Evolutionary conservation across 2,329 filamentous ascomycete genomes (phyloP), one percentile per base, ranked within the genome.

Genomic region (Arthrobotrys megalospora): DNA sequence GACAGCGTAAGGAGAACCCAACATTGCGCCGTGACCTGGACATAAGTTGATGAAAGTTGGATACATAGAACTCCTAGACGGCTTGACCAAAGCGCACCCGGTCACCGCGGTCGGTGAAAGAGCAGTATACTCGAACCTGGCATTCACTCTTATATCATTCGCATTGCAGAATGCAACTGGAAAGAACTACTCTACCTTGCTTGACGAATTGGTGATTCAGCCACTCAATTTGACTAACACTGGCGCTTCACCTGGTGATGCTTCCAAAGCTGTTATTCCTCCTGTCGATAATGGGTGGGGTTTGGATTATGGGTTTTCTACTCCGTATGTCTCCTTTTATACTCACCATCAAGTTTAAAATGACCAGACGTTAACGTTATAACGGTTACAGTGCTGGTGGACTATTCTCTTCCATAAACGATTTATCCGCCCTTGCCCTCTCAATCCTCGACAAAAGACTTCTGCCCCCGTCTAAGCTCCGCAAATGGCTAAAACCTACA

Each of bases 51-150:
- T 24, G 28, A 58, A 16, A n/a, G 6, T 60, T 11, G n/a, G n/a
- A n/a, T n/a, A 24, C 60, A 58, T 47, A 85, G 85, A 84, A 21
- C 79, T 84, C 0, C 55, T 86, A 0, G 8, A 81, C 0, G 84
- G 83, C 3, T 82, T 86, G 80, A 81, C 76, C 16, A 73, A 71
- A 1, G 80, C 81, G 10, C 81, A 83, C 38, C 84, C 83, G 0
- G 81, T 85, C 16, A 81, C 82, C 0, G 48, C 82, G 10, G 67
- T 1, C 81, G 82, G 1, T 82, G 83, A 66, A 81, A 84, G 2
- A 82, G 82, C 86, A 0, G 82, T 84, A 0, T 86, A 86, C 76
- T 86, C 85, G 3, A 86, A 84, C 65, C 79, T 85, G 14, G 84
- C 84, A 0, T 86, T 85, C 70, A 82, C 82, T 12, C 58, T 86